Evolutionary conservation across 1,284 basidiomycete genomes (phyloP).

Genomic region (Takashimella tepidaria): DNA sequence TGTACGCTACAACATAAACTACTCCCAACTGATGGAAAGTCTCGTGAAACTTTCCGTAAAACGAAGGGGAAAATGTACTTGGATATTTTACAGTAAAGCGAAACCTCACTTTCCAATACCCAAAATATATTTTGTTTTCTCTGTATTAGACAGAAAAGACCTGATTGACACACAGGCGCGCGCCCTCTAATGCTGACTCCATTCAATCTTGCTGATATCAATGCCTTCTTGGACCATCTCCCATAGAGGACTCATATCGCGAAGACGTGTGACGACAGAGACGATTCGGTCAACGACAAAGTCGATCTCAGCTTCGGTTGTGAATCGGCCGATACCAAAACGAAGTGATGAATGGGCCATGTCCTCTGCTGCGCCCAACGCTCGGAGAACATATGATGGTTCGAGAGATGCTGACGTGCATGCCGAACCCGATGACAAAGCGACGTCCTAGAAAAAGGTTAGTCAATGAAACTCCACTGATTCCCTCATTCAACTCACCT

Average conservation of each 20-base stretch:
- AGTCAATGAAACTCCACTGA: background rate
- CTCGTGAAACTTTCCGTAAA: no score
- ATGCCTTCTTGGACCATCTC: constrained; percentile 94
- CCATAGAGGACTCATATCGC: constrained; percentile 86
- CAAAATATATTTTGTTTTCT: no score
- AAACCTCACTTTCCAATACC: no score
- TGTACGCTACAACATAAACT: no score
- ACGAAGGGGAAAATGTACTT: no score
- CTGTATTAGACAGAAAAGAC: no score
- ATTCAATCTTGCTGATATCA: constrained; percentile 86
- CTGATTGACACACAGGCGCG: no score
- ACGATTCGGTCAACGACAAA: constrained; percentile 89
- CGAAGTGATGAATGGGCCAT: constrained; percentile 98
- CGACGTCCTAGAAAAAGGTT: constrained; percentile 65
- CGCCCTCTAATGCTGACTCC: constrained; percentile 51
- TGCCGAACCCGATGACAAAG: constrained; percentile 94
- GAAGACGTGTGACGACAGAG: constrained; percentile 67
- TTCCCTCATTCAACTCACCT: constrained; percentile 47
- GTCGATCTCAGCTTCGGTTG: constrained; percentile 95
- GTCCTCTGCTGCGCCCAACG: constrained; percentile 93
- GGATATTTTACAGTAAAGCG: no score
- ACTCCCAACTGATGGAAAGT: no score
- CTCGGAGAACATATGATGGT: constrained; percentile 95
- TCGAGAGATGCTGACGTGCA: constrained; percentile 98
- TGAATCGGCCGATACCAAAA: constrained; percentile 97